These are phyloP conservation scores for Cladobotryum mycophilum DNA, from an alignment of 2,329 filamentous ascomycete species.

Conservation along the genomic window DNA sequence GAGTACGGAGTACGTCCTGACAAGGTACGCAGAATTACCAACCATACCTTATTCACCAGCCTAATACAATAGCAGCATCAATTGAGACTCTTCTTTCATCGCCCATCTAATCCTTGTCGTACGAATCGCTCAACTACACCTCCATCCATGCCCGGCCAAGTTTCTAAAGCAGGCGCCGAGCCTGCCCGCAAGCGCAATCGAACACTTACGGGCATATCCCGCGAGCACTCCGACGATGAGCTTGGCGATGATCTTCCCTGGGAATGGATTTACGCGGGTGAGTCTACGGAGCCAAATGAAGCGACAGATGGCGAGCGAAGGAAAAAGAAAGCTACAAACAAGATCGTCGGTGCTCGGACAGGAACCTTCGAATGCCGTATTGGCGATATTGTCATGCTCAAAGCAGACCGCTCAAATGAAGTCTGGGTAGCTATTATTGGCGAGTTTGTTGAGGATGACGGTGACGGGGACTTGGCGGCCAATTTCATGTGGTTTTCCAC, in stretches of 20 bases:
- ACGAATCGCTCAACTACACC: neutral
- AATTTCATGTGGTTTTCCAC: constrained; percentile 96
- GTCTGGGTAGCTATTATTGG: constrained; percentile 90
- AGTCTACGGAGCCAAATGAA: constrained; percentile 21
- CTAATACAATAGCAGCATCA: no score
- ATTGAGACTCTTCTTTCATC: no score
- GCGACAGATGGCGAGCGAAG: constrained; percentile 28
- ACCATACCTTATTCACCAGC: no score
- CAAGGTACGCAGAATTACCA: neutral
- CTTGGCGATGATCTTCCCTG: constrained; percentile 68
- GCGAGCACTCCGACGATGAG: constrained; percentile 86
- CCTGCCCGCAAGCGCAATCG: constrained; percentile 16
- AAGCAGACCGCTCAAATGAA: constrained; percentile 78
- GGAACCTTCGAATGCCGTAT: constrained; percentile 73
- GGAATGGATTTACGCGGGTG: constrained; percentile 67
- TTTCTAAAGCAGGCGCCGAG: constrained; percentile 14
- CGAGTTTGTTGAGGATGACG: constrained; percentile 69
- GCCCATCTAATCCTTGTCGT: no score
- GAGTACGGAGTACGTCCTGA: neutral
- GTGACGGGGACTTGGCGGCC: constrained; percentile 62
- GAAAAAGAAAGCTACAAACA: constrained; percentile 30
- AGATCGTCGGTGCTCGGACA: constrained; percentile 76
- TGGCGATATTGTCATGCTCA: constrained; percentile 80
- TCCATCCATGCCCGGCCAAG: constrained; percentile 21
- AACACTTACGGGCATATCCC: constrained; percentile 47